These are phyloP conservation scores for Saraca asoca DNA, from an alignment of 331 rosid species.

Conservation along the genomic window DNA sequence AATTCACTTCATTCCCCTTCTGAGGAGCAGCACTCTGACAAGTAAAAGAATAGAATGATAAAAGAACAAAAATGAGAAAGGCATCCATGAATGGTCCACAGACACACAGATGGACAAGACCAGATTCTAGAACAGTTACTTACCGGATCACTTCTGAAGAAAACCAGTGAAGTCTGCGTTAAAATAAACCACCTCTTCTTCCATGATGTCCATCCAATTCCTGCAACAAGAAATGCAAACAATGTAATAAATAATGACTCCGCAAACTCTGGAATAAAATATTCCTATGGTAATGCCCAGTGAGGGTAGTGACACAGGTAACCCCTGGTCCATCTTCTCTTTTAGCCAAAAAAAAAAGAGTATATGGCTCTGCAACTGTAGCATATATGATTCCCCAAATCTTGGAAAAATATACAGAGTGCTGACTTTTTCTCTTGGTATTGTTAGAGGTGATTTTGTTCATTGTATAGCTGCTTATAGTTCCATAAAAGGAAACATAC, in stretches of 20 bases:
- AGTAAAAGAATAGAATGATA: conserved; percentile 25
- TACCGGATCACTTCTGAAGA: conserved; percentile 99
- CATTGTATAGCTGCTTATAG: conserved; percentile 1
- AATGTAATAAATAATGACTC: conserved; percentile 18
- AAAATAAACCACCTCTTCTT: conserved; percentile 98
- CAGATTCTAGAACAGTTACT: conserved; percentile 46
- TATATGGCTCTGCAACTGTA: not conserved
- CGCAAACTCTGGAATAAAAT: conserved; percentile 1
- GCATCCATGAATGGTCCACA: not conserved
- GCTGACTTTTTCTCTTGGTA: not conserved
- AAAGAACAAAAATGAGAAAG: conserved; percentile 9
- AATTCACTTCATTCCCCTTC: conserved; percentile 85
- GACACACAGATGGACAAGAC: conserved; percentile 17
- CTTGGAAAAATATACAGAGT: not conserved
- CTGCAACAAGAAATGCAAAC: conserved; percentile 42
- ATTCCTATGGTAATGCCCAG: too few relatives aligned
- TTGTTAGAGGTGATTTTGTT: conserved; percentile 18
- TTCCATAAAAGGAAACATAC: conserved; percentile 49
- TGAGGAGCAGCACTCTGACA: conserved; percentile 69
- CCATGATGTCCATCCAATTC: conserved; percentile 99
- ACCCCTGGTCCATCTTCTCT: too few relatives aligned
- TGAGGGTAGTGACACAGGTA: too few relatives aligned
- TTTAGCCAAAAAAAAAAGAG: not conserved
- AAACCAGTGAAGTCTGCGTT: conserved; percentile 86
- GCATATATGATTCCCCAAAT: conserved; percentile 9